Conservation (phyloP, 306 rosid genomes). For the Dalbergia cultrata region DNA sequence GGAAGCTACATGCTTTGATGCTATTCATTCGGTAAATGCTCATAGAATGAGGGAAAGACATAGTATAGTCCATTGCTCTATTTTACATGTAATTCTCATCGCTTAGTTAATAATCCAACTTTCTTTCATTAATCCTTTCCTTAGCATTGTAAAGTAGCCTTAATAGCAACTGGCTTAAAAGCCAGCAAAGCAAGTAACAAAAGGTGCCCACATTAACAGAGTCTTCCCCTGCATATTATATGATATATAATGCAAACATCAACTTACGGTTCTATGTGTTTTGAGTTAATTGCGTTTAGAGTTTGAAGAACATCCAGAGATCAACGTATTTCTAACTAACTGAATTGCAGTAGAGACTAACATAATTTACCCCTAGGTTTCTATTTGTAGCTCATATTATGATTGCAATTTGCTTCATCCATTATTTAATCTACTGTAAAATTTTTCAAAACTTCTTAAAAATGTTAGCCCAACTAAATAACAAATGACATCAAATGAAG, state of each 20-base stretch:
- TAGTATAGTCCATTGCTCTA: not conserved
- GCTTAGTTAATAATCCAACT: not conserved
- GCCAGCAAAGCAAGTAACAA: too few relatives aligned
- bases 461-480: too few relatives aligned
- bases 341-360: not conserved
- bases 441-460: not conserved
- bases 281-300: not conserved
- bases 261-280: too few relatives aligned
- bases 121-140: not conserved
- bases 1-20: slow-evolving; percentile 24
- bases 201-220: too few relatives aligned
- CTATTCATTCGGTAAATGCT: not conserved
- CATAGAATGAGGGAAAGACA: not conserved
- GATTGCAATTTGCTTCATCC: not conserved
- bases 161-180: not conserved
- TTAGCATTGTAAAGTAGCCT: not conserved
- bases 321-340: too few relatives aligned
- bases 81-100: slow-evolving; percentile 4
- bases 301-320: too few relatives aligned
- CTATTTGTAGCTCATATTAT: not conserved
- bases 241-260: too few relatives aligned
- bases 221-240: too few relatives aligned
- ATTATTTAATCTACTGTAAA: not conserved
- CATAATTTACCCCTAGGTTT: not conserved
- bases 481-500: too few relatives aligned